Base-by-base conservation (phyloP, 75 land plant species). In the Gnetum montanum region DNA sequence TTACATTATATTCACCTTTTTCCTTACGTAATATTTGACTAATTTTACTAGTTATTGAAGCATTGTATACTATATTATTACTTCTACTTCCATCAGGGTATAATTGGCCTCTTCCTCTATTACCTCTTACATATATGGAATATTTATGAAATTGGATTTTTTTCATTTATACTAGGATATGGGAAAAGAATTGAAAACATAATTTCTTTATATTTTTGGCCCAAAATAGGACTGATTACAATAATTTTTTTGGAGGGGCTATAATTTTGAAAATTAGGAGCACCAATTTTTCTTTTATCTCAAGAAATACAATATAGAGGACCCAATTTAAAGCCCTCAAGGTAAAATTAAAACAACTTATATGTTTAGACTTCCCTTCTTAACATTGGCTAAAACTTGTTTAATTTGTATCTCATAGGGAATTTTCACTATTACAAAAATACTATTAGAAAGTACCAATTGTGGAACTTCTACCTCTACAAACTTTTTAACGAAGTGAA, bases 341-440 rank as follows among this genome's bases (percentile, higher is more conserved):
- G 19, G 18, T 44, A 44, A 44, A 44, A 44, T 44, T 13, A 44
- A 16, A 38, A 38, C 4, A 38, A 4, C 1, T 38, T n/a, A 11
- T 38, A 38, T n/a, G 15, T 38, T 38, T 38, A 38, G 15, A 38
- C 15, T 38, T 38, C 18, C 46, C 22, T 44, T 44, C 46, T 44
- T 44, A 2, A 20, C 46, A 44, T 44, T 44, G 22, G 19, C 19
- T 19, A 44, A 24, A 44, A 44, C 45, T 61, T 29, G 49, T 61
- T 61, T 22, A n/a, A 61, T n/a, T 31, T 61, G 56, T 40, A 0
- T 61, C 48, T 61, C 58, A 35, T 61, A 61, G 1, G 64, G 58
- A 40, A 49, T 44, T 30, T 49, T 61, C 29, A 61, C 64, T 48
- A 1, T 56, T 61, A 48, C 64, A 61, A 61, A 61, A 33, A 61